Evolutionary conservation across 495 filamentous ascomycete species (phyloP), one percentile per base, ranked within the genome.

Genomic region (Xylaria grammica): DNA sequence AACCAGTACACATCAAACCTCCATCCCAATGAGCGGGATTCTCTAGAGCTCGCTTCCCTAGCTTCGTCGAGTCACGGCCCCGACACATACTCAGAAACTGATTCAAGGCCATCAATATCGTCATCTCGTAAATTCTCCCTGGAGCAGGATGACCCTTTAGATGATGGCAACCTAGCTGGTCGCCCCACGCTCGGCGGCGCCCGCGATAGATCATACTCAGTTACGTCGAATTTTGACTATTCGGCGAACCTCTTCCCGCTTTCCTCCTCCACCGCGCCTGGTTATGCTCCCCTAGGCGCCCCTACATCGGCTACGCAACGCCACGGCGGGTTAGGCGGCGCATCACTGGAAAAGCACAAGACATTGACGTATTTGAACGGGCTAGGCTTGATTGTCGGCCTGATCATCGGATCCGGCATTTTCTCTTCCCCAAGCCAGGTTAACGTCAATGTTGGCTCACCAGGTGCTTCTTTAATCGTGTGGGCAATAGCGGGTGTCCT

Each of bases 321-420:
- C 4, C 76, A 74, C 36, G 74, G 77, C 9, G 81, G 78, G 13
- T 55, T 82, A 13, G 82, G 80, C 0, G 81, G 76, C 1, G 80
- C 77, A n/a, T 90, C 89, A 9, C 77, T 99, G 65, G 95, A 99
- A 80, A 93, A 92, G 72, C 91, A 96, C 78, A 99, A 99, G 81
- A 94, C 92, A 0, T 75, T 99, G 70, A 97, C 96, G 17, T 98
- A 94, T 68, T 72, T 97, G 32, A 99, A 98, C 77, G 94, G 96
- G 0, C 75, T 99, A 36, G 94, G 92, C 19, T 80, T 99, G 19
- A 89, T 98, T 19, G 86, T 98, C 10, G 94, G 96, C 6, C 71
- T 99, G 51, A 95, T 97, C 74, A 98, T 99, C 68, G 95, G 95
- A n/a, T 94, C 91, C 19, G 95, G 95, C 1, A 97, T 99, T 70